phyloP scores from a whole-genome alignment of 1,139 yeast genomes.

The Protomyces lactucae-debilis region DNA sequence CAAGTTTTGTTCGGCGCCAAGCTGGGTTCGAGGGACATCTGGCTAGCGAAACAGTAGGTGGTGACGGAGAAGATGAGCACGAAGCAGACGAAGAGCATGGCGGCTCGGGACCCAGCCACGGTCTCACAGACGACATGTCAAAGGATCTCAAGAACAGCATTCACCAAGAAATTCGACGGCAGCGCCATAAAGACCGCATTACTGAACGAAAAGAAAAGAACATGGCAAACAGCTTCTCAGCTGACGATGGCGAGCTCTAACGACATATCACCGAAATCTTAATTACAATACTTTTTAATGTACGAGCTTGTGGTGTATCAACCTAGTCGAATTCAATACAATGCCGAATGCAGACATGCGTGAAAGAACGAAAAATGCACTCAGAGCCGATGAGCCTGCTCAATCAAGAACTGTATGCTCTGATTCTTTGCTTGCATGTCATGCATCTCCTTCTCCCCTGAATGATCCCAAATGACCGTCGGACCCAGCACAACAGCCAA shows the following conservation, averaged over 20 bases:
- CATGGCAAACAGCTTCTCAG: slow-evolving; percentile 21
- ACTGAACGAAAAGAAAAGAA: slow-evolving; percentile 19
- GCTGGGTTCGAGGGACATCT: slow-evolving; percentile 32
- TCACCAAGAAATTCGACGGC: slow-evolving; percentile 22
- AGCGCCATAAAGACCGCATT: slow-evolving; percentile 27
- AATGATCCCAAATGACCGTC: slow-evolving; percentile 72
- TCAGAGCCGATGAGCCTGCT: slow-evolving; percentile 43
- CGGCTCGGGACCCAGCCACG: background rate
- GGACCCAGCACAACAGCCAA: slow-evolving; percentile 95
- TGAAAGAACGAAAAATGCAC: no score
- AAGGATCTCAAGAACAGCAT: slow-evolving; percentile 24
- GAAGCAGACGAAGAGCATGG: slow-evolving; percentile 20
- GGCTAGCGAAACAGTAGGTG: slow-evolving; percentile 23
- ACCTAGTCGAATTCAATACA: no score
- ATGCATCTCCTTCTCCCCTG: slow-evolving; percentile 75
- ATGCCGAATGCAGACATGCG: no score
- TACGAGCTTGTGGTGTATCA: background rate
- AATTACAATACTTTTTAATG: background rate
- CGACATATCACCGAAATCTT: background rate
- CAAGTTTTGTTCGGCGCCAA: slow-evolving; percentile 30
- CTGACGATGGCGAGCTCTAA: slow-evolving; percentile 16
- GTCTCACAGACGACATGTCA: slow-evolving; percentile 5
- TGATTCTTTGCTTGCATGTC: slow-evolving; percentile 84
- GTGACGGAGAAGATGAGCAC: slow-evolving; percentile 16
- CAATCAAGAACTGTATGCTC: slow-evolving; percentile 70